Evolutionary conservation across 2,329 filamentous ascomycete species (phyloP).

Genomic region (Scytalidium sp.): DNA sequence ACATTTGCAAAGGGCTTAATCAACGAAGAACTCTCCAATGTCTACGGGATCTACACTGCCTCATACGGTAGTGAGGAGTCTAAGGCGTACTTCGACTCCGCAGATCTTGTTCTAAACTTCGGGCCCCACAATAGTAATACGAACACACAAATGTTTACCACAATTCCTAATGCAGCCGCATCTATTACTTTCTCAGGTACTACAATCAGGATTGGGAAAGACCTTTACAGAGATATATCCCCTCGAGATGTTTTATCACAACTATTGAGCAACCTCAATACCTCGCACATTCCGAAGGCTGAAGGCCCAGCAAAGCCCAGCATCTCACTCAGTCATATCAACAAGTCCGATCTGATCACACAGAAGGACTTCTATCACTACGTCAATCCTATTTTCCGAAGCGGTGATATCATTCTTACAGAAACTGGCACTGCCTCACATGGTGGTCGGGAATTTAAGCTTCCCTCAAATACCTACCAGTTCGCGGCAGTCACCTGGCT

Average conservation of each 20-base stretch:
- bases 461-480: slow-evolving; percentile 68
- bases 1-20: slow-evolving; percentile 87
- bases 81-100: slow-evolving; percentile 57
- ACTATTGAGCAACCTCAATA: neutral
- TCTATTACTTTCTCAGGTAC: neutral
- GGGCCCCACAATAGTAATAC: slow-evolving; percentile 50
- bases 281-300: neutral
- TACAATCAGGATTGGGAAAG: neutral
- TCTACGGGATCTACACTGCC: slow-evolving; percentile 79
- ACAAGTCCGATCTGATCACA: slow-evolving; percentile 33
- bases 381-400: slow-evolving; percentile 47
- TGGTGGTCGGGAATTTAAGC: slow-evolving; percentile 77
- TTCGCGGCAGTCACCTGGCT: slow-evolving; percentile 74
- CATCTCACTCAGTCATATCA: neutral
- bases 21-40: slow-evolving; percentile 70
- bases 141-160: slow-evolving; percentile 29
- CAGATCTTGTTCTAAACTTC: slow-evolving; percentile 66
- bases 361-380: slow-evolving; percentile 45
- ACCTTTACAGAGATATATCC: neutral
- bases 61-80: slow-evolving; percentile 65
- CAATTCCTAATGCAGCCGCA: slow-evolving; percentile 6
- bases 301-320: neutral
- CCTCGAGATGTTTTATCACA: neutral
- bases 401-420: slow-evolving; percentile 73
- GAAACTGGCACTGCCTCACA: slow-evolving; percentile 86